Evolutionary conservation across 179 eudicot species (phyloP), one percentile per base, ranked within the genome.

Genomic region (Silene coronaria): DNA sequence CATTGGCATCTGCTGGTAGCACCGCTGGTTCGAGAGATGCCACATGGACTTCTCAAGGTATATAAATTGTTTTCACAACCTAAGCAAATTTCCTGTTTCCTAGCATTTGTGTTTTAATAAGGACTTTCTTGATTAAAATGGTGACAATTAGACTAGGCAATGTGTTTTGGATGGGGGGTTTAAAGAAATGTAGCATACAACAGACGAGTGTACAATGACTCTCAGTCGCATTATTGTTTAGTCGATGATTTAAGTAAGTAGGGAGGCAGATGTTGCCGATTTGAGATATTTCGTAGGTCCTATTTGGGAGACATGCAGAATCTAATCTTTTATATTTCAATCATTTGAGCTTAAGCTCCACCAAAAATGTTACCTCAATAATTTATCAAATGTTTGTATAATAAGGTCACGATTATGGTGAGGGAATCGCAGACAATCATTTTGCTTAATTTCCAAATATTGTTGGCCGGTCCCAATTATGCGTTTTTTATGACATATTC

Each of bases 41-140:
- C 63, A 83, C 91, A 73, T 85, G 91, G 96, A 71, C 96, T 27
- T 90, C 97, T 76, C 87, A 82, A 88, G 98, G 98, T 92, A 82
- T 64, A 61, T 68, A 57, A 4, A 5, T 36, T 8, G 61, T 19
- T 14, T 75, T 53, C 57, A 17, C 21, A 19, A 4, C 64, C 59
- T 51, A 14, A 6, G 12, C n/a, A 28, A 9, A 28, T 51, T 72
- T 14, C 26, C 48, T 17, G n/a, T 19, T 72, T 55, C 1, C 6
- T 3, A 17, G 10, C 27, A 32, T 67, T 1, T 67, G 7, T 65
- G 8, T 17, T 65, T 34, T 42, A 51, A 16, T 51, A 51, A 3
- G 4, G 17, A 13, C 6, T 51, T 16, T 51, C 19, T 12, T 51
- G 57, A 51, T 13, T 51, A 42, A 38, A 3, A 7, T 19, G 55